Conservation (phyloP, 495 filamentous ascomycete genomes). For the Trichocladium uniseriatum region DNA sequence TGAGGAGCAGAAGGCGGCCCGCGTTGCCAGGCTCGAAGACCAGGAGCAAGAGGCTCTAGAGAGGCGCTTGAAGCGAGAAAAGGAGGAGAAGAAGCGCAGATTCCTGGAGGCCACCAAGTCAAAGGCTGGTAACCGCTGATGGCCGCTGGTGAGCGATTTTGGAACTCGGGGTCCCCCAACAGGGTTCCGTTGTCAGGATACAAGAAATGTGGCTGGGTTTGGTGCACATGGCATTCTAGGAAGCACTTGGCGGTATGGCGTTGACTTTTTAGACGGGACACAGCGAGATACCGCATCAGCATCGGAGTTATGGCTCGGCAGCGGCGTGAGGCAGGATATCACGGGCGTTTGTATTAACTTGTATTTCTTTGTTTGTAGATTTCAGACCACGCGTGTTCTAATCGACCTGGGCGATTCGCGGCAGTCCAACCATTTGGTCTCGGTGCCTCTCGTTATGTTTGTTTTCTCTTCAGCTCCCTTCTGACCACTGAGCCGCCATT, state of each 20-base stretch:
- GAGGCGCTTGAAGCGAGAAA: conserved; percentile 35
- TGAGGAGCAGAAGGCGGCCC: conserved; percentile 45
- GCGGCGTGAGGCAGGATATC: neutral
- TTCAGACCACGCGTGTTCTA: no score
- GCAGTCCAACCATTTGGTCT: no score
- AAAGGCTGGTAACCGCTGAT: conserved; percentile 14
- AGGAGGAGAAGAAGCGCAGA: conserved; percentile 35
- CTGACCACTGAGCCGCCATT: no score
- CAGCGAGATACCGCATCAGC: conserved; percentile 19
- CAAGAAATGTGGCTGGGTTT: neutral
- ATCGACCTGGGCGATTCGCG: no score
- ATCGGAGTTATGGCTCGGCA: conserved; percentile 11
- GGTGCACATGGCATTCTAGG: neutral
- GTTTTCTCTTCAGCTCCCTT: no score
- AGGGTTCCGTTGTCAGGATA: no score
- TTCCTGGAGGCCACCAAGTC: conserved; percentile 10
- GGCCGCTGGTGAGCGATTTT: neutral
- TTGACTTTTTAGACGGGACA: conserved; percentile 4
- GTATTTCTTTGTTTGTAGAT: neutral
- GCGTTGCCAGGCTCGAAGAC: conserved; percentile 44
- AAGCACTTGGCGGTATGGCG: neutral
- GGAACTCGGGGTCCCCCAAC: no score
- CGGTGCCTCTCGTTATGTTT: no score
- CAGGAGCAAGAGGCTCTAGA: conserved; percentile 37
- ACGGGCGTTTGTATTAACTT: neutral